Evolutionary conservation across 306 rosid genomes (phyloP).

Genomic region (Neltuma alba): DNA sequence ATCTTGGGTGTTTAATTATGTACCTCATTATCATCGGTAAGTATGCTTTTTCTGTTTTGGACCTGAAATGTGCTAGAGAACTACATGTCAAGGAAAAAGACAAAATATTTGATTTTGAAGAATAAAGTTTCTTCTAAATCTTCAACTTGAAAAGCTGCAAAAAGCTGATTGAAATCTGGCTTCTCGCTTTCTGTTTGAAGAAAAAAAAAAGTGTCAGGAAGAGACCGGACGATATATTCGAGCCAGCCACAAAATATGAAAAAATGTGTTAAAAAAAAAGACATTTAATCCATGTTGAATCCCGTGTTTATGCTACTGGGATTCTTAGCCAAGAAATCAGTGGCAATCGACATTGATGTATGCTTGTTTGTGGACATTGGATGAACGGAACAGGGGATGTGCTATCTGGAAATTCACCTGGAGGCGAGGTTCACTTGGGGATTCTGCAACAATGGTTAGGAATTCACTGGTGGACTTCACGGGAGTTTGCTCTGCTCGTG

Average conservation of each 20-base stretch:
- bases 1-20: constrained; percentile 85
- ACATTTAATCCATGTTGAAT: too few species aligned
- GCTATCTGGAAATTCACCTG: constrained; percentile 60
- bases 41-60: neutral
- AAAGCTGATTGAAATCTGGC: neutral
- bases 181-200: neutral
- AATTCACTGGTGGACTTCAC: constrained; percentile 86
- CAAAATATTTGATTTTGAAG: neutral
- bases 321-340: neutral
- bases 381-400: constrained; percentile 68
- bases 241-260: too few species aligned
- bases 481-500: constrained; percentile 67
- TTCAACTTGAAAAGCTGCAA: neutral
- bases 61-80: neutral
- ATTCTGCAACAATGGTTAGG: constrained; percentile 93
- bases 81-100: neutral
- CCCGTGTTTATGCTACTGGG: too few species aligned
- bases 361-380: neutral
- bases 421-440: constrained; percentile 72
- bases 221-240: neutral
- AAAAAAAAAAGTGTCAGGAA: neutral
- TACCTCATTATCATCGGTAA: constrained; percentile 77
- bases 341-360: neutral
- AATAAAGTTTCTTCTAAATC: neutral
- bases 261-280: too few species aligned